These are phyloP conservation scores for Inga leiocalycina DNA, from an alignment of 306 rosid species.

Conservation along the genomic window DNA sequence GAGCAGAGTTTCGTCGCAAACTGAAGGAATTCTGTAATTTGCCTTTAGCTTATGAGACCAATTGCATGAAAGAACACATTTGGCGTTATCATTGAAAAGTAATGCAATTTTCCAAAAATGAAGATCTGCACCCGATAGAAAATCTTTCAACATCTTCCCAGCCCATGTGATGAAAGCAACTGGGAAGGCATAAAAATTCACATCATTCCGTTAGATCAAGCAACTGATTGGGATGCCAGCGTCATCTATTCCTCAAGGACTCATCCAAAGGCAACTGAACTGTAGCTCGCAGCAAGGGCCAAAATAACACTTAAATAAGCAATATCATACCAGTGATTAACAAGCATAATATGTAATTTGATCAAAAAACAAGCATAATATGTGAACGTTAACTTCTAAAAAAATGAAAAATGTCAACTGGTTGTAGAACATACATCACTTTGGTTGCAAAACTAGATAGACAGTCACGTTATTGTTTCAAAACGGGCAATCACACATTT, in stretches of 20 bases:
- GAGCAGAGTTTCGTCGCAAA: background rate
- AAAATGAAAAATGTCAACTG: background rate
- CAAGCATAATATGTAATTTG: background rate
- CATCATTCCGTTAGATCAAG: background rate
- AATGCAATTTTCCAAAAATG: background rate
- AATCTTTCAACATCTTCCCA: background rate
- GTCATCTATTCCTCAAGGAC: background rate
- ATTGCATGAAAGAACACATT: background rate
- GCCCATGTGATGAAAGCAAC: background rate
- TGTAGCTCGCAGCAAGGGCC: background rate
- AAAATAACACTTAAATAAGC: background rate
- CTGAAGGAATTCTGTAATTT: background rate
- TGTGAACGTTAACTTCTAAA: background rate
- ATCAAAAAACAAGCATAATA: background rate
- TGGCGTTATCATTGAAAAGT: background rate
- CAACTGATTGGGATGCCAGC: background rate
- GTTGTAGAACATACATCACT: background rate
- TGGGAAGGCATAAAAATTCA: background rate
- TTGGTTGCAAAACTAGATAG: constrained; percentile 27
- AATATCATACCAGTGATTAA: background rate
- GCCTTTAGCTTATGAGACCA: background rate
- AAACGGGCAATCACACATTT: background rate
- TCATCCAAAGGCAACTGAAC: background rate
- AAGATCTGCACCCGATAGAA: background rate
- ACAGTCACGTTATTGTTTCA: constrained; percentile 15